A percentile compares a stretch with the other conserved stretches of the same genome.
phyloP scores from a whole-genome alignment of 106 monocot genomes.

The Allium cepa region DNA sequence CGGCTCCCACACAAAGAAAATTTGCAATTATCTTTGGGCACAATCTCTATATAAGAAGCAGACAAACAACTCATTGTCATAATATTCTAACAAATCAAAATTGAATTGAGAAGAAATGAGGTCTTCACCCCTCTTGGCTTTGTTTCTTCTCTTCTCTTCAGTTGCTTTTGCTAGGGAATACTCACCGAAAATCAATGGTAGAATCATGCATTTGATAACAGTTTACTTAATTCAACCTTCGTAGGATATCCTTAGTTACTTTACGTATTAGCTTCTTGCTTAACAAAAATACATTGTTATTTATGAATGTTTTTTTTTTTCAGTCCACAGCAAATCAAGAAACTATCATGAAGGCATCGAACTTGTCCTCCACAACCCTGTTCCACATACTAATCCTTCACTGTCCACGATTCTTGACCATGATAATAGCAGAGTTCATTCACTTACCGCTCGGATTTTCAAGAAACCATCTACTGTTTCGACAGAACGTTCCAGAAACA shows the following conservation, averaged over 20 bases:
- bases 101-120: constrained; percentile 20
- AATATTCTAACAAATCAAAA: not conserved
- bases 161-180: constrained; percentile 11
- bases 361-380: constrained; percentile 53
- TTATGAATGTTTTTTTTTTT: not conserved
- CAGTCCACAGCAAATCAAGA: not conserved
- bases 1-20: not conserved
- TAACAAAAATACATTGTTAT: not conserved
- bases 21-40: not conserved
- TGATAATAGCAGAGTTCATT: constrained; percentile 41
- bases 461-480: constrained; percentile 1
- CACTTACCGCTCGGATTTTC: constrained; percentile 34
- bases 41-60: constrained; percentile 11
- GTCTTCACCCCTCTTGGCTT: constrained; percentile 11
- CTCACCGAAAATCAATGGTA: too few species aligned
- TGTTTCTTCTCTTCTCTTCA: constrained; percentile 23
- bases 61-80: not conserved
- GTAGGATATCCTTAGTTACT: constrained; percentile 11
- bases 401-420: constrained; percentile 41
- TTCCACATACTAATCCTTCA: constrained; percentile 15
- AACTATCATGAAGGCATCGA: constrained; percentile 19
- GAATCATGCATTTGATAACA: not conserved
- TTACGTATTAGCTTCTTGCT: not conserved
- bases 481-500: not conserved
- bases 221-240: constrained; percentile 17